Evolutionary conservation across 2,329 filamentous ascomycete species (phyloP).

Genomic region (Talaromyces pinophilus): DNA sequence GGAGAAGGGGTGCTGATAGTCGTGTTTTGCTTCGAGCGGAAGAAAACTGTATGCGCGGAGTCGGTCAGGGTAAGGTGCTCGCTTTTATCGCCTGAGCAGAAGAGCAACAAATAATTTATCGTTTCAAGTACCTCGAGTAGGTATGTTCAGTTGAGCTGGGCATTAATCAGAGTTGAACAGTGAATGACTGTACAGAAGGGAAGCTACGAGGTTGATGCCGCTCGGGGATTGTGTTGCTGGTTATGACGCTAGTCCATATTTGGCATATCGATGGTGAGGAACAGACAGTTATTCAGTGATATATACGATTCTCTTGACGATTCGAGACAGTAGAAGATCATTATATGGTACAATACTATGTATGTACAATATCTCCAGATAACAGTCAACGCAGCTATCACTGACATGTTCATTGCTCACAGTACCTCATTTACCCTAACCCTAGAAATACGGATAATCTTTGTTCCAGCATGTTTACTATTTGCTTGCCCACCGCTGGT

Average conservation of each 20-base stretch:
- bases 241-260: background rate
- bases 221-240: background rate
- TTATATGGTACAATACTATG: background rate
- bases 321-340: background rate
- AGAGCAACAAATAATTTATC: background rate
- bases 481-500: background rate
- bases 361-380: background rate
- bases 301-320: background rate
- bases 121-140: background rate
- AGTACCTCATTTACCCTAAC: background rate
- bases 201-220: constrained; percentile 4
- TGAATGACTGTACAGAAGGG: background rate
- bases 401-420: background rate
- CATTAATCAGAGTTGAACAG: background rate
- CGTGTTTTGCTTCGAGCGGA: background rate
- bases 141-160: background rate
- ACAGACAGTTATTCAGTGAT: background rate
- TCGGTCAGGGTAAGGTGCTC: background rate
- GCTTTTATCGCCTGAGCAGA: background rate
- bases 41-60: background rate
- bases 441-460: background rate
- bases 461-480: background rate
- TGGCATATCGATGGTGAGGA: background rate
- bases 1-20: background rate
- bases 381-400: background rate